Evolutionary conservation across 2,329 filamentous ascomycete genomes (phyloP).

Genomic region (Ophiognomonia clavigignenti-juglandacearum): DNA sequence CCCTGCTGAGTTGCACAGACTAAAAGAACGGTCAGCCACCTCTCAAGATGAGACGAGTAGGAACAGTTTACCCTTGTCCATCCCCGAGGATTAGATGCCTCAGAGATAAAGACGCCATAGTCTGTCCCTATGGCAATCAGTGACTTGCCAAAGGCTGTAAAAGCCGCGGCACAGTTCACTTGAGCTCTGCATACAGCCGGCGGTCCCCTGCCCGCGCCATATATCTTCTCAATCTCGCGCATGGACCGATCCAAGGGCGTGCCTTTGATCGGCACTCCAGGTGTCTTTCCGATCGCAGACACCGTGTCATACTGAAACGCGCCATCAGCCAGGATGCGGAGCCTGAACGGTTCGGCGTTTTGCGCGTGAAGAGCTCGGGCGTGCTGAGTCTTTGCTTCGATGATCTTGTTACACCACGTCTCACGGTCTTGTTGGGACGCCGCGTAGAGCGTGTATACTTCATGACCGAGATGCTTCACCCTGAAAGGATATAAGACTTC

Average conservation of each 20-base stretch:
- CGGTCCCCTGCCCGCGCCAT: conserved; percentile 66
- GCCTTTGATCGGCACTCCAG: conserved; percentile 73
- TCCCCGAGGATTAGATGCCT: conserved; percentile 81
- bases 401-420: conserved; percentile 91
- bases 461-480: conserved; percentile 91
- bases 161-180: conserved; percentile 91
- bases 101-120: conserved; percentile 85
- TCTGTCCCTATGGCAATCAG: conserved; percentile 95
- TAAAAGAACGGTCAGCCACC: conserved; percentile 32
- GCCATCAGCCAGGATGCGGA: conserved; percentile 87
- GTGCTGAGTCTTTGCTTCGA: conserved; percentile 90
- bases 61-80: conserved; percentile 70
- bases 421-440: conserved; percentile 67
- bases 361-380: conserved; percentile 84
- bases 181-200: conserved; percentile 75
- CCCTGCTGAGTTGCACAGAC: conserved; percentile 70
- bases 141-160: conserved; percentile 75
- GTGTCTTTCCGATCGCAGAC: conserved; percentile 53
- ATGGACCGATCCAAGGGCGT: conserved; percentile 92
- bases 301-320: conserved; percentile 77
- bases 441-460: conserved; percentile 88
- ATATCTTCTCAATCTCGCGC: conserved; percentile 76
- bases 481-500: conserved; percentile 92
- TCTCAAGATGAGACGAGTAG: not conserved
- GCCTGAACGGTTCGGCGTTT: conserved; percentile 90